Conservation (phyloP, 495 filamentous ascomycete genomes). For the Oidiodendron maius region DNA sequence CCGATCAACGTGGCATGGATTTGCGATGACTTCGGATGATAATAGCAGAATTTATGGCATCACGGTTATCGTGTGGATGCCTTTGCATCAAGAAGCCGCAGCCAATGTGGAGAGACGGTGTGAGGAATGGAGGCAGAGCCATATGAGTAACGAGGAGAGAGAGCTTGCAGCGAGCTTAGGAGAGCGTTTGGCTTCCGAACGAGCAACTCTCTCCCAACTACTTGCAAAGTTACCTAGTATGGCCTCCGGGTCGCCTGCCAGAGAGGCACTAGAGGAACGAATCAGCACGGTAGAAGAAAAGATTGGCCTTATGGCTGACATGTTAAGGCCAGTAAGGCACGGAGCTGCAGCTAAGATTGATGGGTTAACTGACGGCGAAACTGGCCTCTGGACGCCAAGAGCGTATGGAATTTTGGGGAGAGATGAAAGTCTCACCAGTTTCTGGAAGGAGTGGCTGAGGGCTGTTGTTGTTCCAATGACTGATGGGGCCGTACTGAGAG, state of each 20-base stretch:
- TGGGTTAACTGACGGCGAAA: conserved; percentile 91
- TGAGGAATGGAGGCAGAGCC: conserved; percentile 87
- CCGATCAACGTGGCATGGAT: conserved; percentile 94
- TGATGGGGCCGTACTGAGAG: conserved; percentile 73
- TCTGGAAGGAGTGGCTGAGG: conserved; percentile 98
- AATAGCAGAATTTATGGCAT: conserved; percentile 89
- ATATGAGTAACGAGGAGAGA: conserved; percentile 94
- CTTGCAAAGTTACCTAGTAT: conserved; percentile 75
- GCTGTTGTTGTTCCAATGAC: conserved; percentile 92
- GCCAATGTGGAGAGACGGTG: conserved; percentile 87
- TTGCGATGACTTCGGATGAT: conserved; percentile 93
- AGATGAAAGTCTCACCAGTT: conserved; percentile 75
- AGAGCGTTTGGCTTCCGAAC: conserved; percentile 80
- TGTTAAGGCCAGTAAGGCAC: conserved; percentile 86
- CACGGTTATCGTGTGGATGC: conserved; percentile 88
- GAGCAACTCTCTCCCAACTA: conserved; percentile 83
- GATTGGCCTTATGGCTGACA: conserved; percentile 92
- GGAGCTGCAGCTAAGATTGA: conserved; percentile 96
- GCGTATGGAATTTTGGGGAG: conserved; percentile 90
- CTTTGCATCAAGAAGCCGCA: conserved; percentile 72
- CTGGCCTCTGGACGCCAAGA: conserved; percentile 92
- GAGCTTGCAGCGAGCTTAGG: conserved; percentile 91
- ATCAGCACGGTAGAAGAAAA: conserved; percentile 97
- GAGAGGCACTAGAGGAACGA: conserved; percentile 84
- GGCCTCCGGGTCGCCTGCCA: conserved; percentile 69